These are phyloP conservation scores for Boletellus emodensis DNA, from an alignment of 768 basidiomycete genomes.

Conservation along the genomic window DNA sequence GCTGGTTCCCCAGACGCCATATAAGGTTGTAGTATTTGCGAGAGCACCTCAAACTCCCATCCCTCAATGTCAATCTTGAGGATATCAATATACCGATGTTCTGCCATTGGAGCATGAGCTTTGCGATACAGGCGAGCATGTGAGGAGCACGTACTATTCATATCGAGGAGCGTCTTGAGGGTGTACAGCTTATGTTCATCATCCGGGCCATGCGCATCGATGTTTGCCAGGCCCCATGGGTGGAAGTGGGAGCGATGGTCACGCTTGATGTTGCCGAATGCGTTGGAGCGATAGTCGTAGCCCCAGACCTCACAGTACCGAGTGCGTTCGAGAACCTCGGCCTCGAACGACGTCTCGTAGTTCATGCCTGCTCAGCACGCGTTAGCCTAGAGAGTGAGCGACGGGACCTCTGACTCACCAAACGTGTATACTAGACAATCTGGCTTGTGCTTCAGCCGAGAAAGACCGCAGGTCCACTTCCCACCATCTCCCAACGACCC, in stretches of 20 bases:
- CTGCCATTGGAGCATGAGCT: slow-evolving; percentile 12
- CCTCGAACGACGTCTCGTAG: slow-evolving; percentile 62
- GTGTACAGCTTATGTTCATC: slow-evolving; percentile 40
- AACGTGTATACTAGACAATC: slow-evolving; percentile 62
- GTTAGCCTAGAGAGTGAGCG: neutral
- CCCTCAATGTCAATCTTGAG: slow-evolving; percentile 49
- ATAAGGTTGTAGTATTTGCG: slow-evolving; percentile 37
- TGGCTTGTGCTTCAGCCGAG: slow-evolving; percentile 47
- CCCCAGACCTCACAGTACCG: slow-evolving; percentile 56
- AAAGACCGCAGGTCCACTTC: slow-evolving; percentile 67
- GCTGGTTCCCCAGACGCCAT: slow-evolving; percentile 34
- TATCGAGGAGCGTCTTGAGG: slow-evolving; percentile 41
- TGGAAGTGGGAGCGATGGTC: slow-evolving; percentile 40
- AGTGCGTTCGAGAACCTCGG: slow-evolving; percentile 46
- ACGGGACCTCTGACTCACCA: slow-evolving; percentile 33
- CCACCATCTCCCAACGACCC: slow-evolving; percentile 62
- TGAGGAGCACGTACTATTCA: slow-evolving; percentile 34
- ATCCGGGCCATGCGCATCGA: slow-evolving; percentile 33
- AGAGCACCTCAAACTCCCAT: slow-evolving; percentile 43
- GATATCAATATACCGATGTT: slow-evolving; percentile 37
- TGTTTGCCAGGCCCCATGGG: slow-evolving; percentile 37
- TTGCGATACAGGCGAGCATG: neutral
- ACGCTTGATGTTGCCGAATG: slow-evolving; percentile 33
- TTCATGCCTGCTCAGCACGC: slow-evolving; percentile 39
- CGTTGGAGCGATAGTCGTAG: slow-evolving; percentile 46